Percentiles rank a stretch among this genome's conserved stretches.
Evolutionary conservation across 495 filamentous ascomycete genomes (phyloP).

Genomic region (Tricharina praecox): DNA sequence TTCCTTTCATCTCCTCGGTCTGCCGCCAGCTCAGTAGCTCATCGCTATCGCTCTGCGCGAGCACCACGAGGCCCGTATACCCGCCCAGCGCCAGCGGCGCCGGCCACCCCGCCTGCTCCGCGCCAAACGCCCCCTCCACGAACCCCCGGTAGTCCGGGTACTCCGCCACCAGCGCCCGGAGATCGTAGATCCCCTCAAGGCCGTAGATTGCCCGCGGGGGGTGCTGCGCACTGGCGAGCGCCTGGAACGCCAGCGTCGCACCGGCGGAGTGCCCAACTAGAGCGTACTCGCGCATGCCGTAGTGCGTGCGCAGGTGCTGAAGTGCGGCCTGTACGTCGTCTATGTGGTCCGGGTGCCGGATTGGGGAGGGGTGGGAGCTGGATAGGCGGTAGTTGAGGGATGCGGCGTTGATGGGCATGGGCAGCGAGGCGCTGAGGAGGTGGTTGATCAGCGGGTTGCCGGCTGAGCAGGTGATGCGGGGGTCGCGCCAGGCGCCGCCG

Average conservation of each 20-base stretch:
- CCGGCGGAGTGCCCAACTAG: conserved; percentile 66
- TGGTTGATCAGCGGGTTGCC: conserved; percentile 34
- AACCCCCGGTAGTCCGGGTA: conserved; percentile 43
- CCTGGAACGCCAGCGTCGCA: conserved; percentile 54
- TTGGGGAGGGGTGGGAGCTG: conserved; percentile 40
- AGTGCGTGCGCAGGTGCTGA: conserved; percentile 40
- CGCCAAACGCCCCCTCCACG: conserved; percentile 45
- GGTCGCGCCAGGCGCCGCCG: conserved; percentile 81
- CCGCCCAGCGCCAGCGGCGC: conserved; percentile 29
- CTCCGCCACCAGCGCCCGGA: conserved; percentile 36
- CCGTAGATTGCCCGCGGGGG: conserved; percentile 39
- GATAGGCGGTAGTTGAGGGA: conserved; percentile 70
- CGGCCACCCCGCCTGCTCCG: conserved; percentile 27
- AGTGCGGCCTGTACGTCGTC: conserved; percentile 50
- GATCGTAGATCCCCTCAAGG: conserved; percentile 50
- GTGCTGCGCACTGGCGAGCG: conserved; percentile 27
- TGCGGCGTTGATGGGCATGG: conserved; percentile 36
- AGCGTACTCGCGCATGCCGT: conserved; percentile 39
- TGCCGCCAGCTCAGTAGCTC: conserved; percentile 42
- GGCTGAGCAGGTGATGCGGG: conserved; percentile 36
- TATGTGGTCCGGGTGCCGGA: conserved; percentile 55
- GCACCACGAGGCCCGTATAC: conserved; percentile 34
- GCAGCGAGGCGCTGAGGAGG: conserved; percentile 28
- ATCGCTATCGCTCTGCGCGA: conserved; percentile 46
- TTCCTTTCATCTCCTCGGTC: conserved; percentile 33